Percentiles rank a stretch among this genome's conserved stretches.
Evolutionary conservation across 1,139 yeast genomes (phyloP).

Genomic region (Suhomyces anneliseae): DNA sequence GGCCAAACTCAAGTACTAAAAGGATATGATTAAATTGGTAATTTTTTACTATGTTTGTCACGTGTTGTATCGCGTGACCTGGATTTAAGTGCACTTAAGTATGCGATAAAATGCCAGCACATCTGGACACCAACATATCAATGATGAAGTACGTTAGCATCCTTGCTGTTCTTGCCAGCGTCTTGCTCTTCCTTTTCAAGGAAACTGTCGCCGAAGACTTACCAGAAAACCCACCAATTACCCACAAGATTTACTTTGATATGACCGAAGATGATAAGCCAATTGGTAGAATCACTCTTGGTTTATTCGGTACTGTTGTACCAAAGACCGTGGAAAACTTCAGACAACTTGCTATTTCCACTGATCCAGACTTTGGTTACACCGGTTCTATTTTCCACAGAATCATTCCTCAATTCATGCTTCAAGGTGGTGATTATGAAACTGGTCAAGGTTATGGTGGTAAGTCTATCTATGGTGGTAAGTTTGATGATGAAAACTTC

Average conservation of each 20-base stretch:
- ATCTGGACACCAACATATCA: constrained; percentile 4
- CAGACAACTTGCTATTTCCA: constrained; percentile 57
- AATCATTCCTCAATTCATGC: constrained; percentile 57
- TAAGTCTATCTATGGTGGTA: constrained; percentile 57
- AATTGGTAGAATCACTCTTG: constrained; percentile 67
- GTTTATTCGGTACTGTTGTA: constrained; percentile 66
- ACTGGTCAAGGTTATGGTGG: constrained; percentile 63
- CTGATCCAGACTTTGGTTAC: constrained; percentile 57
- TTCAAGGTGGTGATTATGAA: constrained; percentile 65
- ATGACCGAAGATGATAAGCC: constrained; percentile 75
- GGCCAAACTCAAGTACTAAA: not conserved
- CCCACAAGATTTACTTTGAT: constrained; percentile 83
- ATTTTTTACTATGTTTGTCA: not conserved
- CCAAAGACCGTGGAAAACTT: constrained; percentile 63
- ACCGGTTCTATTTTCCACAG: constrained; percentile 56
- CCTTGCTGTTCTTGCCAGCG: constrained; percentile 21
- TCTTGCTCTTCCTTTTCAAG: constrained; percentile 23
- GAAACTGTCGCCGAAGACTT: constrained; percentile 24
- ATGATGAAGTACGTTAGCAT: constrained; percentile 33
- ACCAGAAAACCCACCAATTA: constrained; percentile 56
- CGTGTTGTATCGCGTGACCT: not conserved
- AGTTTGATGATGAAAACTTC: constrained; percentile 59
- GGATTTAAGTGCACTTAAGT: not conserved
- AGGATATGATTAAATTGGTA: too few species aligned
- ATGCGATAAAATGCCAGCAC: not conserved